Conservation (phyloP, 805 yeast species). For the Candida maesae region DNA sequence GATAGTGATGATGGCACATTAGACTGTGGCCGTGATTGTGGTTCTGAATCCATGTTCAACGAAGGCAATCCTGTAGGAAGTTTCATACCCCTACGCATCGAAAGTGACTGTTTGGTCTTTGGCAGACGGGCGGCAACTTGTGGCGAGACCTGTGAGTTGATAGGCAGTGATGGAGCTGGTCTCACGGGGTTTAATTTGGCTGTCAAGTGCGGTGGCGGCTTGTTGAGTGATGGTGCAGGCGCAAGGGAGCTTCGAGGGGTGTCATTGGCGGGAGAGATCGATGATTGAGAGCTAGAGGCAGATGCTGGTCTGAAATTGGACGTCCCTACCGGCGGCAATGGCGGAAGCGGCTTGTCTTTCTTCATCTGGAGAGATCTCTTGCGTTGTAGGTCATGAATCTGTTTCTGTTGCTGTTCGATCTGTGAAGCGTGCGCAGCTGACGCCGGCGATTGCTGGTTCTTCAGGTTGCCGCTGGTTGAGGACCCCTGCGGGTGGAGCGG, state of each 20-base stretch:
- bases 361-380: conserved; percentile 16
- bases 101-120: conserved; percentile 75
- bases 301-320: not conserved
- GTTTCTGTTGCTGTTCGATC: conserved; percentile 23
- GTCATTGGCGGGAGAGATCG: not conserved
- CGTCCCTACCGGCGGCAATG: conserved; percentile 30
- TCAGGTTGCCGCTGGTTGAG: not conserved
- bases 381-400: conserved; percentile 22
- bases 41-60: conserved; percentile 26
- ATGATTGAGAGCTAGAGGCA: not conserved
- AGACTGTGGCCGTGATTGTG: conserved; percentile 14
- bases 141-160: conserved; percentile 59
- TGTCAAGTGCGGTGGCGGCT: conserved; percentile 6
- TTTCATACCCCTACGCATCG: conserved; percentile 78
- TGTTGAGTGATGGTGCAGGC: not conserved
- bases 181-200: conserved; percentile 24
- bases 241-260: not conserved
- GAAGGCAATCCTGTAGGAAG: conserved; percentile 81
- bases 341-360: conserved; percentile 38
- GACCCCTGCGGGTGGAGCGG: conserved; percentile 3
- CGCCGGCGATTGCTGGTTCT: not conserved
- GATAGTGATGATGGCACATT: not conserved
- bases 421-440: conserved; percentile 1
- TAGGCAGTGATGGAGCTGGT: conserved; percentile 30
- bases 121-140: conserved; percentile 78